Percentiles rank a stretch among this genome's conserved stretches.
Evolutionary conservation across 2,329 filamentous ascomycete species (phyloP).

Genomic region (Echinosphaeria canescens): DNA sequence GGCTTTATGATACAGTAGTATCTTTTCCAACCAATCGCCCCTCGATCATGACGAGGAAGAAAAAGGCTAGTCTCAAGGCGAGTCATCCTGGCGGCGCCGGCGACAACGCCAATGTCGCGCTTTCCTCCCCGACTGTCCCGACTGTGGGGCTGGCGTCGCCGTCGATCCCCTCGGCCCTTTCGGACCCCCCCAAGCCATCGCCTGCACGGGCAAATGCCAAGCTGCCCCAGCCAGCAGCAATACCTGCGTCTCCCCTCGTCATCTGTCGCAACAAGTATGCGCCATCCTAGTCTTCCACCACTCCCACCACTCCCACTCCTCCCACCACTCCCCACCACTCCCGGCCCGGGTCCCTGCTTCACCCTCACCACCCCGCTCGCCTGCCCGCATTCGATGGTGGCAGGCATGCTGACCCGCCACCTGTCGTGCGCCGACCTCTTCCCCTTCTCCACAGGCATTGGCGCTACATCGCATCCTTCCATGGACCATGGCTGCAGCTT

Average conservation of each 20-base stretch:
- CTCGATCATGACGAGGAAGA: slow-evolving; percentile 1
- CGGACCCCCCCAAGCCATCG: background rate
- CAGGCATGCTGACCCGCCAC: background rate
- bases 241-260: slow-evolving; percentile 14
- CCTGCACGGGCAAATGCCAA: background rate
- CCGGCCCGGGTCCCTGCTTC: background rate
- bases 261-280: slow-evolving; percentile 46
- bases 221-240: background rate
- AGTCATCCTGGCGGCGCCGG: background rate
- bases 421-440: slow-evolving; percentile 1
- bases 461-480: slow-evolving; percentile 67
- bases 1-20: too few species aligned
- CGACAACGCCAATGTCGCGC: background rate
- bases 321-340: slow-evolving; percentile 1
- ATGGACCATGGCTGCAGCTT: slow-evolving; percentile 66
- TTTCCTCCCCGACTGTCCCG: too few species aligned
- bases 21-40: too few species aligned
- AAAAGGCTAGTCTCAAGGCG: background rate
- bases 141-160: too few species aligned
- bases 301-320: slow-evolving; percentile 13
- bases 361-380: background rate
- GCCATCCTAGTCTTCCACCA: background rate
- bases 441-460: slow-evolving; percentile 37
- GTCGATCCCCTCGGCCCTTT: background rate
- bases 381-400: background rate